Percentiles rank a stretch among this genome's conserved stretches.
phyloP scores from a whole-genome alignment of 768 basidiomycete species.

The Galerina sulciceps region DNA sequence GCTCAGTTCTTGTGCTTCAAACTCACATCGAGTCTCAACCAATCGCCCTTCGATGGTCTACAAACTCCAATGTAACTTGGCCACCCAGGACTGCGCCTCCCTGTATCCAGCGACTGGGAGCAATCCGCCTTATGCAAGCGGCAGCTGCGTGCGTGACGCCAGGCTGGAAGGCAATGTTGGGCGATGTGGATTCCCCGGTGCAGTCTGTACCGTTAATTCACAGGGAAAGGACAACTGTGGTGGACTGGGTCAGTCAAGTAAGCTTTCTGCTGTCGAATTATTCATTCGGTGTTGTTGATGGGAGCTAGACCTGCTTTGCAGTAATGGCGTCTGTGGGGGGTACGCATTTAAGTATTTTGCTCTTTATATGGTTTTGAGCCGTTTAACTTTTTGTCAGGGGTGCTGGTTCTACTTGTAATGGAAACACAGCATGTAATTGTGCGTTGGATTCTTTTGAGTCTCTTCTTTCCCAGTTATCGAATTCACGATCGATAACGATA shows the following conservation, averaged over 20 bases:
- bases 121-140: conserved; percentile 7
- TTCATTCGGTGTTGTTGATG: neutral
- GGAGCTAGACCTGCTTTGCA: neutral
- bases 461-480: too few species aligned
- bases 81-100: conserved; percentile 3
- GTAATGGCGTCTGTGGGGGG: conserved; percentile 7
- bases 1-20: too few species aligned
- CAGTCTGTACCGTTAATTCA: conserved; percentile 1
- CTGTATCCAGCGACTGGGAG: neutral
- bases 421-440: conserved; percentile 6
- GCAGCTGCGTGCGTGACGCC: conserved; percentile 15
- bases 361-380: neutral
- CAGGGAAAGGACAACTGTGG: conserved; percentile 16
- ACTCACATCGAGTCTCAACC: too few species aligned
- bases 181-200: conserved; percentile 15
- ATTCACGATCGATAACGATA: neutral
- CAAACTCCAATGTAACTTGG: conserved; percentile 7
- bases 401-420: neutral
- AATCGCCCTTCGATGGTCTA: too few species aligned
- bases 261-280: neutral
- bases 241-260: conserved; percentile 7
- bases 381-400: neutral
- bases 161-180: conserved; percentile 13
- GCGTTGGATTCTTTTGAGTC: neutral
- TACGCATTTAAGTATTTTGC: neutral